Evolutionary conservation across 495 filamentous ascomycete genomes (phyloP), one percentile per base, ranked within the genome.

Genomic region (Penicillium longicatenatum): DNA sequence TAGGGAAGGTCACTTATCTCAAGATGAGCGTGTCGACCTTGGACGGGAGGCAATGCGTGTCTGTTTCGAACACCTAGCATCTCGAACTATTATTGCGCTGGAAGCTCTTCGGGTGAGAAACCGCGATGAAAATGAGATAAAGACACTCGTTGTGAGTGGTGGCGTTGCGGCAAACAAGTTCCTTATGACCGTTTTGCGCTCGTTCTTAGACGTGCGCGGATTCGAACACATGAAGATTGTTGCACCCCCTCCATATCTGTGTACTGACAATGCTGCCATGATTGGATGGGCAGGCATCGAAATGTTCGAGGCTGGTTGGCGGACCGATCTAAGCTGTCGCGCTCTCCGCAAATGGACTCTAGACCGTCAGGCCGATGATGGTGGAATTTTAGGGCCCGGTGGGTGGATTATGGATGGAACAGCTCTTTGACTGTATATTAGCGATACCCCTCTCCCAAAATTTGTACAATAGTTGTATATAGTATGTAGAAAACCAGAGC

Each of bases 201-300:
- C 70, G 4, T 82, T 83, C 50, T 71, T 97, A 31, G 79, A 88
- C 62, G 81, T 72, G 11, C 77, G 85, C 14, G 89, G 89, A 0
- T 88, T 84, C 62, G 60, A 60, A 6, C 56, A 87, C 55, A 70
- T 96, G n/a, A 56, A 77, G 26, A 61, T 98, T 12, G 69, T 86
- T 4, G 86, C 86, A 39, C 94, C 94, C 20, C 94, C 94, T 4
- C 66, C 81, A 20, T 74, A 77, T 46, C 76, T 93, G 59, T 97
- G 94, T 62, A 96, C 90, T 0, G 94, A 98, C 67, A 97, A 98
- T 75, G 94, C 93, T 16, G 91, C 91, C n/a, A 98, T 98, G 94
- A 92, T 97, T 62, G 93, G 89, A 1, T 98, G 94, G 94, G 82
- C 93, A 6, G 94, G 89, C 0, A 80, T 92, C 52, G 93, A 97